Evolutionary conservation across 2,329 filamentous ascomycete species (phyloP).

Genomic region (Penicillium sp.): DNA sequence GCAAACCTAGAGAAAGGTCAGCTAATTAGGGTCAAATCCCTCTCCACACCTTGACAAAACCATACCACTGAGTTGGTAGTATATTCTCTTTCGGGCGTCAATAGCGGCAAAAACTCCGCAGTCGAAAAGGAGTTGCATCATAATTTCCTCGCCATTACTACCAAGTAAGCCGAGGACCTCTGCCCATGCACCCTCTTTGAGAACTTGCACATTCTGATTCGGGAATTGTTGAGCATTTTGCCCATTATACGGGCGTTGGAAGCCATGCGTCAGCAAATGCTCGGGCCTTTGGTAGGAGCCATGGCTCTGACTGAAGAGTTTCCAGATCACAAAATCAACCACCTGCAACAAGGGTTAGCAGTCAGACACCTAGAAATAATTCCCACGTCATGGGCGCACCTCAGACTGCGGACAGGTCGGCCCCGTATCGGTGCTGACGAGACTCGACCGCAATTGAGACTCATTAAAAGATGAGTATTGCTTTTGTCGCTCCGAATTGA

Average conservation of each 20-base stretch:
- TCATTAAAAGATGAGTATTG: constrained; percentile 65
- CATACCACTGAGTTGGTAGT: constrained; percentile 76
- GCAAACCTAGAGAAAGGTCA: constrained; percentile 25
- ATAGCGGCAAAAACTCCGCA: constrained; percentile 72
- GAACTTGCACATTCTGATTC: constrained; percentile 67
- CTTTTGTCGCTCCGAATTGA: constrained; percentile 47
- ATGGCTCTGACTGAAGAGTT: constrained; percentile 63
- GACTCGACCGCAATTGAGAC: constrained; percentile 48
- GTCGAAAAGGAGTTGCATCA: constrained; percentile 74
- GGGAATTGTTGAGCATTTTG: constrained; percentile 50
- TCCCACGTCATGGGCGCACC: constrained; percentile 46
- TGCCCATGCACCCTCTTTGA: constrained; percentile 74
- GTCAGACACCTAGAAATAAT: constrained; percentile 7
- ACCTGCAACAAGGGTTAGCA: constrained; percentile 52
- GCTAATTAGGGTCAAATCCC: not conserved
- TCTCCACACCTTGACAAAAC: constrained; percentile 1
- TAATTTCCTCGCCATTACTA: constrained; percentile 69
- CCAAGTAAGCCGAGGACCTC: constrained; percentile 73
- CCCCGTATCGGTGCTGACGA: constrained; percentile 37
- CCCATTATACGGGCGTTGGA: constrained; percentile 50
- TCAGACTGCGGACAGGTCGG: constrained; percentile 61
- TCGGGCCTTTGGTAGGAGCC: constrained; percentile 56
- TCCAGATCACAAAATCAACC: constrained; percentile 74
- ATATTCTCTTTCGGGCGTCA: constrained; percentile 61
- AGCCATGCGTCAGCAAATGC: constrained; percentile 84